phyloP scores from a whole-genome alignment of 2,329 filamentous ascomycete genomes.

The Colletotrichum godetiae region DNA sequence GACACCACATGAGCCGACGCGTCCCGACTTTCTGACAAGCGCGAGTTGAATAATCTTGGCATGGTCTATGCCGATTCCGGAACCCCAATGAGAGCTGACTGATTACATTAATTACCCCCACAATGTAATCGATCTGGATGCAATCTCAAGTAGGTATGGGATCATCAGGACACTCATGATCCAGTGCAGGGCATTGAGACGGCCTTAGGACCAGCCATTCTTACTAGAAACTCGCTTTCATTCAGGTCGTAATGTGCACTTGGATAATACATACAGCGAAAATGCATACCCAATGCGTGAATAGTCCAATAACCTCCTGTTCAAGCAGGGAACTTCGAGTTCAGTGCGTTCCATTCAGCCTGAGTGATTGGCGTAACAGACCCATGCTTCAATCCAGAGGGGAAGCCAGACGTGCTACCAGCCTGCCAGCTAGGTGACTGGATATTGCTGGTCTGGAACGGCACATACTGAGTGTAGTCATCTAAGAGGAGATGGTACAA shows the following conservation, averaged over 20 bases:
- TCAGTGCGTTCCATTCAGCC: conserved; percentile 50
- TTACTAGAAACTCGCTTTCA: background rate
- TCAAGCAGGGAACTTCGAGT: conserved; percentile 20
- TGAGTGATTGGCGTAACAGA: conserved; percentile 57
- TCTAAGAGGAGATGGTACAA: conserved; percentile 57
- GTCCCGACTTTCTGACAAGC: background rate
- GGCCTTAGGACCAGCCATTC: background rate
- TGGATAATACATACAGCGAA: too few relatives aligned
- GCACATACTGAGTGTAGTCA: conserved; percentile 56
- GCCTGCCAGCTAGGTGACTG: conserved; percentile 49
- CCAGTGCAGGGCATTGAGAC: background rate
- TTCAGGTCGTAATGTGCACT: background rate
- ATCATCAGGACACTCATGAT: background rate
- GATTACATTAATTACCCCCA: background rate
- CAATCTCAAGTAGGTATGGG: too few relatives aligned
- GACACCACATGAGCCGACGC: background rate
- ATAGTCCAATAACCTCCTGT: too few relatives aligned
- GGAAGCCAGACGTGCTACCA: conserved; percentile 51
- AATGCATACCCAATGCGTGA: background rate
- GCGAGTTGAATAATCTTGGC: background rate
- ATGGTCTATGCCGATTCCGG: background rate
- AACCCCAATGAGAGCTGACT: background rate
- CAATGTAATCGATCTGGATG: too few relatives aligned
- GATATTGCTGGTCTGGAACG: conserved; percentile 55
- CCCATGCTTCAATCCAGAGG: conserved; percentile 59